Conservation (phyloP, 306 rosid species). For the Rubus idaeus region DNA sequence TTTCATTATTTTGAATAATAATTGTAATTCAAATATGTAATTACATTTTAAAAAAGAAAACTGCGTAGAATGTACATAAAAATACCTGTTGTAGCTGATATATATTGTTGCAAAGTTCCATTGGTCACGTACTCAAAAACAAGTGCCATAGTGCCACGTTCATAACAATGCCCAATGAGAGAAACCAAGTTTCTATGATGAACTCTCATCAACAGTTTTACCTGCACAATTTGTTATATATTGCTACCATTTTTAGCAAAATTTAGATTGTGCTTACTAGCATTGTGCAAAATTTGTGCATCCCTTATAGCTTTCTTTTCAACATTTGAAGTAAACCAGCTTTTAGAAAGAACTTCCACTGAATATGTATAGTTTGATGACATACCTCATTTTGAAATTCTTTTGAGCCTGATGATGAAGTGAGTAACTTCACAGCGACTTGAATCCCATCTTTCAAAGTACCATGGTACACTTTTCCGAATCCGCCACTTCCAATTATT, state of each 20-base stretch:
- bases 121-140: constrained; percentile 36
- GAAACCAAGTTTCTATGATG: constrained; percentile 38
- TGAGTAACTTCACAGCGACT: constrained; percentile 36
- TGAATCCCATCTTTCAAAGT: constrained; percentile 10
- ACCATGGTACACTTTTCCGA: constrained; percentile 48
- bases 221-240: constrained; percentile 19
- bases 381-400: constrained; percentile 37
- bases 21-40: too few relatives aligned
- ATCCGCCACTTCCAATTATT: constrained; percentile 46
- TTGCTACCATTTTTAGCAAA: too few relatives aligned
- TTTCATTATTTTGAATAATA: too few relatives aligned
- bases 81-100: constrained; percentile 7
- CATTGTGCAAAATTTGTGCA: too few relatives aligned
- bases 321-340: neutral
- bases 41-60: too few relatives aligned
- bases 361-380: neutral
- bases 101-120: constrained; percentile 27
- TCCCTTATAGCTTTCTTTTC: too few relatives aligned
- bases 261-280: too few relatives aligned
- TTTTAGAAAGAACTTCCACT: neutral
- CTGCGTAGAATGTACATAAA: too few relatives aligned
- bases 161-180: constrained; percentile 23
- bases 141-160: constrained; percentile 18
- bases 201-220: constrained; percentile 36
- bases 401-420: constrained; percentile 26